These are phyloP conservation scores for Barnettozyma botsteinii DNA, from an alignment of 805 yeast genomes.

Conservation along the genomic window DNA sequence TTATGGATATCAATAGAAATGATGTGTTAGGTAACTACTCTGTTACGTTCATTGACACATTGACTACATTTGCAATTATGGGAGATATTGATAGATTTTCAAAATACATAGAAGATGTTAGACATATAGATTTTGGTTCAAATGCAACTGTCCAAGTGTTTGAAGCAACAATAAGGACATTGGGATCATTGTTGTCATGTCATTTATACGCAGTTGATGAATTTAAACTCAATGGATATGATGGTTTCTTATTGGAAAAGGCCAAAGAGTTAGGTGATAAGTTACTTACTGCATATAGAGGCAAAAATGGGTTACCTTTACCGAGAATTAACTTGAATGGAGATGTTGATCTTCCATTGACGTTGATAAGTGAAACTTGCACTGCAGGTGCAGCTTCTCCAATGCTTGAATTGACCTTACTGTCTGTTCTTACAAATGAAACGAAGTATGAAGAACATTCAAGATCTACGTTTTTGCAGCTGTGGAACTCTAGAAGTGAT, in stretches of 20 bases:
- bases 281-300: constrained; percentile 62
- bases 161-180: constrained; percentile 73
- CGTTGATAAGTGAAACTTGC: constrained; percentile 60
- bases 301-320: constrained; percentile 62
- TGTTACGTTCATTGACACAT: constrained; percentile 68
- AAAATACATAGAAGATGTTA: constrained; percentile 34
- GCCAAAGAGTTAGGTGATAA: constrained; percentile 76
- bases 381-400: constrained; percentile 86
- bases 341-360: constrained; percentile 36
- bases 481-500: constrained; percentile 63
- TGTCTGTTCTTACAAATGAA: constrained; percentile 73
- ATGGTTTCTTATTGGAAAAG: constrained; percentile 63
- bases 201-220: constrained; percentile 56
- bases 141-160: constrained; percentile 81
- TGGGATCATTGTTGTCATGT: constrained; percentile 77
- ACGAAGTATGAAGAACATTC: constrained; percentile 59
- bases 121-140: constrained; percentile 44
- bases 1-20: constrained; percentile 53
- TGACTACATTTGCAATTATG: constrained; percentile 74
- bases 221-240: constrained; percentile 40
- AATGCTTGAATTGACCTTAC: constrained; percentile 69
- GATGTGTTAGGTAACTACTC: constrained; percentile 86
- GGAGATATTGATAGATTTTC: constrained; percentile 55
- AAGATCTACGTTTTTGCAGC: constrained; percentile 53
- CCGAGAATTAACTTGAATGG: constrained; percentile 75